phyloP scores from a whole-genome alignment of 2,329 filamentous ascomycete species.

The Septoria petroselini region DNA sequence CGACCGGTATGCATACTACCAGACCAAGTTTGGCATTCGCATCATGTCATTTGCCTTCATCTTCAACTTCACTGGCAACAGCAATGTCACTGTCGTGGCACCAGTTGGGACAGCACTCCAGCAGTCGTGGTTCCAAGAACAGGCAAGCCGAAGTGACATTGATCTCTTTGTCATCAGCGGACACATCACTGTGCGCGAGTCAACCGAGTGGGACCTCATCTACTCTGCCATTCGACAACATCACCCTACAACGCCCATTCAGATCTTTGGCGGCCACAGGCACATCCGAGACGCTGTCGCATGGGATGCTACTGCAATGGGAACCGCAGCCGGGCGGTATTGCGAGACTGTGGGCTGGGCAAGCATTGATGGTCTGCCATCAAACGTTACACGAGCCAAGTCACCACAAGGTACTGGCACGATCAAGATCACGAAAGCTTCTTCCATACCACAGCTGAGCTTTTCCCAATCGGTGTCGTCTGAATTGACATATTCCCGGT shows the following conservation, averaged over 20 bases:
- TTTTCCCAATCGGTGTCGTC: slow-evolving; percentile 30
- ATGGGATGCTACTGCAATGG: slow-evolving; percentile 60
- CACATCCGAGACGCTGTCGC: slow-evolving; percentile 61
- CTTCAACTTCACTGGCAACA: slow-evolving; percentile 55
- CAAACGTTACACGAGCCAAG: slow-evolving; percentile 42
- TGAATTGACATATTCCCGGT: slow-evolving; percentile 49
- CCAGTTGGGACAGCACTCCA: slow-evolving; percentile 52
- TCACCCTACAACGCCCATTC: slow-evolving; percentile 58
- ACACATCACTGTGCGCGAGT: slow-evolving; percentile 56
- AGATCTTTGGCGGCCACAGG: slow-evolving; percentile 54
- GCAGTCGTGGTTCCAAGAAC: slow-evolving; percentile 59
- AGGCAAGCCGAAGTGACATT: slow-evolving; percentile 56
- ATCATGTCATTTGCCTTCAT: slow-evolving; percentile 55
- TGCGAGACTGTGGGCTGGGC: slow-evolving; percentile 68
- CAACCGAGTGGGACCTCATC: slow-evolving; percentile 49
- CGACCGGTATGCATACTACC: slow-evolving; percentile 50
- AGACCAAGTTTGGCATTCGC: slow-evolving; percentile 47
- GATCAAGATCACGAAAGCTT: slow-evolving; percentile 36
- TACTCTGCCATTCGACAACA: slow-evolving; percentile 58
- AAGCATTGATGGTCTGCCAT: slow-evolving; percentile 58
- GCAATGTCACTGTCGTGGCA: slow-evolving; percentile 60
- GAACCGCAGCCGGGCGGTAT: slow-evolving; percentile 60
- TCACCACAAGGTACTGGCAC: slow-evolving; percentile 42
- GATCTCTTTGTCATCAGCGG: slow-evolving; percentile 64
- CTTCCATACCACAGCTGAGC: slow-evolving; percentile 21